A percentile compares a stretch with the other conserved stretches of the same genome.
Evolutionary conservation across 2,329 filamentous ascomycete genomes (phyloP).

Genomic region (Alternaria infectoria): DNA sequence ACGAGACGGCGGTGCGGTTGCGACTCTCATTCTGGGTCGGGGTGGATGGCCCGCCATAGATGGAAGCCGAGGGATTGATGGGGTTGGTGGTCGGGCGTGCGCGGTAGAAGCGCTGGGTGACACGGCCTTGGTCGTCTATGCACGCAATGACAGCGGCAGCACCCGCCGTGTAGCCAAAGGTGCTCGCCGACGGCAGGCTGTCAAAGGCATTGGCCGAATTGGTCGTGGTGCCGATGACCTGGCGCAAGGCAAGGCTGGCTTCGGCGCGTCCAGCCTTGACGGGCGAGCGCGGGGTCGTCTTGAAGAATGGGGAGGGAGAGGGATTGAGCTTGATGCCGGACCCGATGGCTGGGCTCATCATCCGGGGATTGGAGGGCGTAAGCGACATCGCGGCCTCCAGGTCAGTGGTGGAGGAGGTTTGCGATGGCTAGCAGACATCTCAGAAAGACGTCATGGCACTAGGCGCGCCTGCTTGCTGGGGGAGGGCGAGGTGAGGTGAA

Average conservation of each 20-base stretch:
- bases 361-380: conserved; percentile 49
- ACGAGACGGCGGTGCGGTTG: conserved; percentile 64
- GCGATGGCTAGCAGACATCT: conserved; percentile 33
- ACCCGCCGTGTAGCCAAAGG: conserved; percentile 90
- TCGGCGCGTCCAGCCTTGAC: conserved; percentile 56
- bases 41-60: conserved; percentile 61
- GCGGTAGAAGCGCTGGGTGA: conserved; percentile 86
- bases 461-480: conserved; percentile 16
- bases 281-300: conserved; percentile 69
- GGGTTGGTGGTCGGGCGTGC: conserved; percentile 76
- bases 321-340: conserved; percentile 63
- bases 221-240: conserved; percentile 91
- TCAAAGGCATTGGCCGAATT: conserved; percentile 86
- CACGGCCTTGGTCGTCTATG: conserved; percentile 68
- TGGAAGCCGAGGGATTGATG: conserved; percentile 64
- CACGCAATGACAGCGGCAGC: conserved; percentile 91
- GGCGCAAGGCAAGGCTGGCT: conserved; percentile 70
- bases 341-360: conserved; percentile 50
- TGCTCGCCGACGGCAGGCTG: conserved; percentile 69
- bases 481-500: conserved; percentile 12
- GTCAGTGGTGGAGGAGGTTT: conserved; percentile 32
- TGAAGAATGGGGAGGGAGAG: conserved; percentile 67
- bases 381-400: conserved; percentile 46
- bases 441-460: conserved; percentile 36
- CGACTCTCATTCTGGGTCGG: conserved; percentile 59